Conservation (phyloP, 2,329 filamentous ascomycete genomes). For the Fusarium sp. region DNA sequence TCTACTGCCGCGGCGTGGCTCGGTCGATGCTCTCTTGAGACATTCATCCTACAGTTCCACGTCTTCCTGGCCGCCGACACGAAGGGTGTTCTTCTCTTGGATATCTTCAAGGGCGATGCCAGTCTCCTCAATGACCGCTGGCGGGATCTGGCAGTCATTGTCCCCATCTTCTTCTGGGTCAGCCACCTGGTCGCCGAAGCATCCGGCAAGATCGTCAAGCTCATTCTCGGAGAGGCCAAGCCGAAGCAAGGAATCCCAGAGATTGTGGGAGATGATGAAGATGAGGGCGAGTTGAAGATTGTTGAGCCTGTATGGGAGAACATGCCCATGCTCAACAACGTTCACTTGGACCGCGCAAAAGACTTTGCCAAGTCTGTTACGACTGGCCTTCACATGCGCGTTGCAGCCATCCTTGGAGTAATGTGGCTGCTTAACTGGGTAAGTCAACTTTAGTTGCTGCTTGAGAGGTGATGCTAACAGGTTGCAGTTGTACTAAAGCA, state of each 20-base stretch:
- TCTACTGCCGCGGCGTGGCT: conserved; percentile 62
- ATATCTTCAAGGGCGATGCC: conserved; percentile 42
- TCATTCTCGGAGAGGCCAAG: conserved; percentile 34
- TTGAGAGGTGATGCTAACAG: not conserved
- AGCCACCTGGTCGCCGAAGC: conserved; percentile 44
- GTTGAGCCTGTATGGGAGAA: conserved; percentile 34
- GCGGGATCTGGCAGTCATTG: conserved; percentile 42
- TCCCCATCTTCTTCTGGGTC: conserved; percentile 47
- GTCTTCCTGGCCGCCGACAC: conserved; percentile 71
- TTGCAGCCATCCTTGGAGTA: conserved; percentile 28
- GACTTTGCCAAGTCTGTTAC: conserved; percentile 5
- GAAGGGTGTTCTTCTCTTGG: conserved; percentile 59
- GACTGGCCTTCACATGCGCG: conserved; percentile 19
- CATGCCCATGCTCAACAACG: conserved; percentile 15
- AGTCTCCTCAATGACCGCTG: conserved; percentile 43
- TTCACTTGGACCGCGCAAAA: conserved; percentile 12
- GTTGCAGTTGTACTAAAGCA: conserved; percentile 30
- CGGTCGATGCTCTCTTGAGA: conserved; percentile 68
- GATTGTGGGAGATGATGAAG: conserved; percentile 20
- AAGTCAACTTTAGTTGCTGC: not conserved
- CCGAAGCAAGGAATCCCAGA: not conserved
- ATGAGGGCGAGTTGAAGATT: conserved; percentile 39
- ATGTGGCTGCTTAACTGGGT: conserved; percentile 46
- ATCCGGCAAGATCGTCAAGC: conserved; percentile 42
- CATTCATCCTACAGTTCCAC: conserved; percentile 71